Conservation (phyloP, 352 stramenopile species). For the Elongisporangium prolatum region DNA sequence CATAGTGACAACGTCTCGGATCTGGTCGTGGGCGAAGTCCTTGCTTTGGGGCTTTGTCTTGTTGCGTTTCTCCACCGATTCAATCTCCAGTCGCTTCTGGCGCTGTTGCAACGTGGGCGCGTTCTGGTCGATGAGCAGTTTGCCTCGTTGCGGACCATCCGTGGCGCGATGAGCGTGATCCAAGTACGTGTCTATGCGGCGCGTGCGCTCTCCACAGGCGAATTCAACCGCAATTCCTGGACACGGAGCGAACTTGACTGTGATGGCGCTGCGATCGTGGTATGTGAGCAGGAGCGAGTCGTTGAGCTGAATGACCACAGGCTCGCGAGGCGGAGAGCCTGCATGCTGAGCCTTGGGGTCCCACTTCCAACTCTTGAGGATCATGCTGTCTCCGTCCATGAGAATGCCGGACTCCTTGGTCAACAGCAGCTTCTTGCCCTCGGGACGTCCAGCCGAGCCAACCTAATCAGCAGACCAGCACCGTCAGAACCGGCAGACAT, state of each 20-base stretch:
- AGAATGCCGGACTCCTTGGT: conserved; percentile 63
- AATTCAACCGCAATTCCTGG: conserved; percentile 63
- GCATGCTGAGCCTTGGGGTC: conserved; percentile 58
- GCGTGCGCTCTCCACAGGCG: conserved; percentile 62
- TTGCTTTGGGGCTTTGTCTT: conserved; percentile 70
- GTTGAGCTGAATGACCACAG: conserved; percentile 70
- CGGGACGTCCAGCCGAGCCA: conserved; percentile 44
- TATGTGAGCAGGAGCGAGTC: conserved; percentile 68
- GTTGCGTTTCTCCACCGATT: conserved; percentile 64
- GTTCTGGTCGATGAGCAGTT: conserved; percentile 53
- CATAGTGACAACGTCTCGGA: conserved; percentile 57
- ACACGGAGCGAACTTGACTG: conserved; percentile 52
- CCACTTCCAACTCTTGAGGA: conserved; percentile 70
- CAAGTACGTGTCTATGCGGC: conserved; percentile 68
- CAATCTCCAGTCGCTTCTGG: conserved; percentile 67
- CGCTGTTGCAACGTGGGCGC: conserved; percentile 56
- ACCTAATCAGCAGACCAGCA: conserved; percentile 26
- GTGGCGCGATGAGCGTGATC: conserved; percentile 37
- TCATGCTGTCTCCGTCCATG: conserved; percentile 37
- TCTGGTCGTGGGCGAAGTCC: conserved; percentile 43
- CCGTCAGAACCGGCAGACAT: neutral
- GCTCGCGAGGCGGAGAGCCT: conserved; percentile 44
- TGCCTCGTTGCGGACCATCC: conserved; percentile 38
- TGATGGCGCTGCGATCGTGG: conserved; percentile 53
- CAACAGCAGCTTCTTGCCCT: conserved; percentile 56